phyloP scores from a whole-genome alignment of 768 basidiomycete species.

The Tylopilus subfusipes region DNA sequence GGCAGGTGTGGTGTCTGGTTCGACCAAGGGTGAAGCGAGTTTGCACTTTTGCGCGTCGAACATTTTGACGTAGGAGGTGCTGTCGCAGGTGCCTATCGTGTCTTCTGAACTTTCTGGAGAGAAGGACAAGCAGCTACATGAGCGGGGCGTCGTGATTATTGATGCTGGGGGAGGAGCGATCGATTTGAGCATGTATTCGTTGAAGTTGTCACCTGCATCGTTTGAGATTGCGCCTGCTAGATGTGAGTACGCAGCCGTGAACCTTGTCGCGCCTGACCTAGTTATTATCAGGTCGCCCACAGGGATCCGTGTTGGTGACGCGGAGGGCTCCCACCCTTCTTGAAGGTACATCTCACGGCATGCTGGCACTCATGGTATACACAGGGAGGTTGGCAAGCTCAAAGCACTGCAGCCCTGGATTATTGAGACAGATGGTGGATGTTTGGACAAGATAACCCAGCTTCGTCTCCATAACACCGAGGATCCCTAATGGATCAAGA shows the following conservation, averaged over 20 bases:
- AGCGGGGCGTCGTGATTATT: constrained; percentile 41
- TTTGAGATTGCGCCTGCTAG: constrained; percentile 38
- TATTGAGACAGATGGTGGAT: no score
- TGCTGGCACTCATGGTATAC: no score
- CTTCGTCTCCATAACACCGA: no score
- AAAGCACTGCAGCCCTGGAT: no score
- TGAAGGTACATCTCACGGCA: constrained; percentile 16
- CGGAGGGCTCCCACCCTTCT: constrained; percentile 32
- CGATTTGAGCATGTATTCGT: constrained; percentile 41
- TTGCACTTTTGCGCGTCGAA: constrained; percentile 53
- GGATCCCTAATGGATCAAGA: no score
- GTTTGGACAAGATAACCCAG: no score
- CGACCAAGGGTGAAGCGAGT: constrained; percentile 53
- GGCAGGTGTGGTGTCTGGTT: constrained; percentile 49
- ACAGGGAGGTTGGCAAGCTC: no score
- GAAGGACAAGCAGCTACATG: constrained; percentile 20
- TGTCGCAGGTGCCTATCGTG: constrained; percentile 17
- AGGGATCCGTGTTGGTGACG: constrained; percentile 41
- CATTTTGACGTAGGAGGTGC: constrained; percentile 37
- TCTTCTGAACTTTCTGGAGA: constrained; percentile 17
- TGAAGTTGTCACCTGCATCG: constrained; percentile 37
- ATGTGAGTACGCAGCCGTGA: constrained; percentile 22
- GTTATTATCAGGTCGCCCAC: constrained; percentile 33
- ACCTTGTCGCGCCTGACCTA: background rate
- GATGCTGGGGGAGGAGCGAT: constrained; percentile 50